A percentile compares a stretch with the other conserved stretches of the same genome.
phyloP scores from a whole-genome alignment of 176 grass and related monocot genomes.

The Oryza rufipogon region DNA sequence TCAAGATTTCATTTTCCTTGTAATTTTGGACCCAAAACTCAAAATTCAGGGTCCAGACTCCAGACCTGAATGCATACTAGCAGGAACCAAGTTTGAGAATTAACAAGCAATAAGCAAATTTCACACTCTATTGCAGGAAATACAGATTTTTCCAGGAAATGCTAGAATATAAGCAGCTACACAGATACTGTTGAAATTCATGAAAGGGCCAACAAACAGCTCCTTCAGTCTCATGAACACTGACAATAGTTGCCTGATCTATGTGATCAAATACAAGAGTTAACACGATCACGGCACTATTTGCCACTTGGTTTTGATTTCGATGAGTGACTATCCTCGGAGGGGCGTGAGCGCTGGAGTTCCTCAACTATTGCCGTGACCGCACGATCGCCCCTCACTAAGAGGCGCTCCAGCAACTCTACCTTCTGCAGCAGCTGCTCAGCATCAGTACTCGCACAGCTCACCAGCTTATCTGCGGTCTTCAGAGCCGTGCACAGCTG shows the following conservation, averaged over 20 bases:
- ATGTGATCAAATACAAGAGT: conserved; percentile 4
- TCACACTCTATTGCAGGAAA: background rate
- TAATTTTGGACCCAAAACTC: no score
- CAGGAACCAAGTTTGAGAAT: no score
- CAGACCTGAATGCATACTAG: no score
- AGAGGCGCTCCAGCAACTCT: conserved; percentile 22
- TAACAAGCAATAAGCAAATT: no score
- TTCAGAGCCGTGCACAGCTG: conserved; percentile 43
- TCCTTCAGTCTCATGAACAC: background rate
- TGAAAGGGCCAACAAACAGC: background rate
- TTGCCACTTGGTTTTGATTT: conserved; percentile 28
- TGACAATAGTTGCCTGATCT: background rate
- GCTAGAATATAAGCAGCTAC: background rate
- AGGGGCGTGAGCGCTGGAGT: conserved; percentile 3
- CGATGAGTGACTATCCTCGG: background rate
- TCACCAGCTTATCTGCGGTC: conserved; percentile 51
- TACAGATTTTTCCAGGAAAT: background rate
- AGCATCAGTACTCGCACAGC: background rate
- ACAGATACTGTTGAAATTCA: background rate
- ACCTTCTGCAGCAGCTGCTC: conserved; percentile 43
- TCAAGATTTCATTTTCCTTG: no score
- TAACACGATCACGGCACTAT: conserved; percentile 10
- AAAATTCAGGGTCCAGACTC: no score
- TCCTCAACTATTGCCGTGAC: conserved; percentile 32
- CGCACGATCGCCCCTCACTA: conserved; percentile 10